phyloP scores from a whole-genome alignment of 345 rosid species.

The Citrus hindsii region DNA sequence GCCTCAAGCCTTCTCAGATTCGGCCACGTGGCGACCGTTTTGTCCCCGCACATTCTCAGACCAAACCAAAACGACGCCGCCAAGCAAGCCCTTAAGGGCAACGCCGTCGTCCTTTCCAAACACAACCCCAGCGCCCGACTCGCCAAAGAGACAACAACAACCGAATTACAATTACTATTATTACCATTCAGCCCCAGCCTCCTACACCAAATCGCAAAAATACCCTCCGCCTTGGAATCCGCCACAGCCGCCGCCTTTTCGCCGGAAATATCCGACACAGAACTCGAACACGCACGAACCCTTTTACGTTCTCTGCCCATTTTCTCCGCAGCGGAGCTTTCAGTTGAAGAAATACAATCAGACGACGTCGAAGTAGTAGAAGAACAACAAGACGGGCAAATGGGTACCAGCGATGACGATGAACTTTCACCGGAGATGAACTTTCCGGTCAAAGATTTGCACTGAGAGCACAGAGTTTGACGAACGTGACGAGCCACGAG shows the following conservation, averaged over 20 bases:
- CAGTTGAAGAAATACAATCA: slow-evolving; percentile 31
- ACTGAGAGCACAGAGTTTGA: slow-evolving; percentile 20
- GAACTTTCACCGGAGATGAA: slow-evolving; percentile 13
- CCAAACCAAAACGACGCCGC: slow-evolving; percentile 52
- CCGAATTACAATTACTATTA: neutral
- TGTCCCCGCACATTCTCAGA: slow-evolving; percentile 18
- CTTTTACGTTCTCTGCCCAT: neutral
- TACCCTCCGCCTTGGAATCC: slow-evolving; percentile 24
- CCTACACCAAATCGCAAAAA: slow-evolving; percentile 35
- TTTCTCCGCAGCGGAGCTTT: slow-evolving; percentile 5
- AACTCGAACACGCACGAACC: neutral
- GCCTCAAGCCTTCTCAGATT: slow-evolving; percentile 33
- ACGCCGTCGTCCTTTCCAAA: slow-evolving; percentile 10
- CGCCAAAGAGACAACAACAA: slow-evolving; percentile 21
- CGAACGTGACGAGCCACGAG: slow-evolving; percentile 53
- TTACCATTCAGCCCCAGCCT: slow-evolving; percentile 25
- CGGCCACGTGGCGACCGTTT: slow-evolving; percentile 21
- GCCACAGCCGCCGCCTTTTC: neutral
- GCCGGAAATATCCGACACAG: slow-evolving; percentile 7
- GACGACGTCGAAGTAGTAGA: slow-evolving; percentile 17
- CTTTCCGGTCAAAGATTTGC: slow-evolving; percentile 12
- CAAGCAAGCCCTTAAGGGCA: slow-evolving; percentile 29
- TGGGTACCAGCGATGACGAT: neutral
- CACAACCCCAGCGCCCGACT: slow-evolving; percentile 24
- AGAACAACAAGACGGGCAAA: slow-evolving; percentile 19